Evolutionary conservation across 208 protist genomes (phyloP).

Genomic region (Acanthamoeba healyi): DNA sequence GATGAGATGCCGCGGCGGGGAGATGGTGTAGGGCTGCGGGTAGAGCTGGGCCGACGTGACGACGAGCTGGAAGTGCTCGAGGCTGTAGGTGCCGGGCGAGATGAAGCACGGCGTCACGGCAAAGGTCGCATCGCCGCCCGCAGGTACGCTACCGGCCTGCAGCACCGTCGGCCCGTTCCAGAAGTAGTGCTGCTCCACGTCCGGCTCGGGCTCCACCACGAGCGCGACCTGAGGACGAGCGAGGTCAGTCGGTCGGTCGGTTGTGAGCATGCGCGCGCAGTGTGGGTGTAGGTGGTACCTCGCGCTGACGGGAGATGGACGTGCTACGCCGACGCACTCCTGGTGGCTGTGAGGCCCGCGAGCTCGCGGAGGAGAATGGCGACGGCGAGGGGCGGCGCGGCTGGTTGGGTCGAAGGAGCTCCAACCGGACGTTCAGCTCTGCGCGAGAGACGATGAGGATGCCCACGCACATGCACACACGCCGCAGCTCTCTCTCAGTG

Average conservation of each 20-base stretch:
- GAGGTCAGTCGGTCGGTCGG: not conserved
- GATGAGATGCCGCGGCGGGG: not conserved
- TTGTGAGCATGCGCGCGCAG: not conserved
- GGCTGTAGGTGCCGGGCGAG: slow-evolving; percentile 6
- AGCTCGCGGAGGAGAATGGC: not conserved
- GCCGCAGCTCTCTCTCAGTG: not conserved
- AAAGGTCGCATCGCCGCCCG: not conserved
- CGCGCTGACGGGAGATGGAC: no score
- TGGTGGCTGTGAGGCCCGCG: not conserved
- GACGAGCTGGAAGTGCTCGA: slow-evolving; percentile 16
- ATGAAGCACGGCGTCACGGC: slow-evolving; percentile 21
- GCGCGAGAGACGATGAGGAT: not conserved
- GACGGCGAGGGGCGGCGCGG: not conserved
- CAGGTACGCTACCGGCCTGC: not conserved
- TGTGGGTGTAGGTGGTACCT: not conserved
- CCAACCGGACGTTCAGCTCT: slow-evolving; percentile 1
- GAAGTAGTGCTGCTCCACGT: slow-evolving; percentile 2
- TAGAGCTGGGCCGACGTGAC: not conserved
- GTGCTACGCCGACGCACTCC: not conserved
- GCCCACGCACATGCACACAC: no score
- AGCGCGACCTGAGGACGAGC: not conserved
- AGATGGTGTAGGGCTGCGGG: not conserved
- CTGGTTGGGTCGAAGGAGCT: slow-evolving; percentile 11
- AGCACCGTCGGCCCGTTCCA: not conserved
- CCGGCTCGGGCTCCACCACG: not conserved